These are phyloP conservation scores for Aspergillus homomorphus DNA, from an alignment of 495 filamentous ascomycete species.

Conservation along the genomic window DNA sequence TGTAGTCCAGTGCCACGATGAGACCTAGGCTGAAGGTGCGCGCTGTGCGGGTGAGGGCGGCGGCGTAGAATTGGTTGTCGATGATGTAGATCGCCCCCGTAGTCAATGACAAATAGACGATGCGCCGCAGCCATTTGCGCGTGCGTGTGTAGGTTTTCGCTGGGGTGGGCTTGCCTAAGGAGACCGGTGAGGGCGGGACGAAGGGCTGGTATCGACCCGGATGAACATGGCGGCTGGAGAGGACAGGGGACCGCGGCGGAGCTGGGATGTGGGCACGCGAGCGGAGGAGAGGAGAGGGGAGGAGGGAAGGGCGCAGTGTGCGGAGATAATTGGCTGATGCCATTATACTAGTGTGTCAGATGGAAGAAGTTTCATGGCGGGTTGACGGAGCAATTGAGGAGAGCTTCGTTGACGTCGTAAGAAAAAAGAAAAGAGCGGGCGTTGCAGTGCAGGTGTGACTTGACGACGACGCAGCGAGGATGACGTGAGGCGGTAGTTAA, in stretches of 20 bases:
- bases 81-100: slow-evolving; percentile 59
- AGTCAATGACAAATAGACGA: slow-evolving; percentile 59
- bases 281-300: slow-evolving; percentile 9
- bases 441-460: slow-evolving; percentile 2
- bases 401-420: slow-evolving; percentile 5
- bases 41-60: slow-evolving; percentile 71
- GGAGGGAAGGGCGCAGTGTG: slow-evolving; percentile 8
- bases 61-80: slow-evolving; percentile 73
- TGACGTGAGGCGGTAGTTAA: slow-evolving; percentile 2
- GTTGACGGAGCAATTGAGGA: slow-evolving; percentile 7
- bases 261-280: slow-evolving; percentile 7
- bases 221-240: slow-evolving; percentile 26
- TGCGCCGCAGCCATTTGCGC: slow-evolving; percentile 71
- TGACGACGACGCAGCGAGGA: slow-evolving; percentile 2
- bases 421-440: neutral
- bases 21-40: slow-evolving; percentile 77
- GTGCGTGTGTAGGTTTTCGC: slow-evolving; percentile 62
- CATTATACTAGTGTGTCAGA: slow-evolving; percentile 8
- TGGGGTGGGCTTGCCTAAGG: slow-evolving; percentile 69
- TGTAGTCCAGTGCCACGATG: slow-evolving; percentile 88
- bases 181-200: slow-evolving; percentile 72
- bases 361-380: slow-evolving; percentile 28
- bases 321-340: slow-evolving; percentile 2
- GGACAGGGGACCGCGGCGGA: slow-evolving; percentile 7
- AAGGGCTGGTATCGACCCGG: slow-evolving; percentile 61